Conservation (phyloP, 1,139 yeast genomes). For the Sugiyamaella grinbergsii region DNA sequence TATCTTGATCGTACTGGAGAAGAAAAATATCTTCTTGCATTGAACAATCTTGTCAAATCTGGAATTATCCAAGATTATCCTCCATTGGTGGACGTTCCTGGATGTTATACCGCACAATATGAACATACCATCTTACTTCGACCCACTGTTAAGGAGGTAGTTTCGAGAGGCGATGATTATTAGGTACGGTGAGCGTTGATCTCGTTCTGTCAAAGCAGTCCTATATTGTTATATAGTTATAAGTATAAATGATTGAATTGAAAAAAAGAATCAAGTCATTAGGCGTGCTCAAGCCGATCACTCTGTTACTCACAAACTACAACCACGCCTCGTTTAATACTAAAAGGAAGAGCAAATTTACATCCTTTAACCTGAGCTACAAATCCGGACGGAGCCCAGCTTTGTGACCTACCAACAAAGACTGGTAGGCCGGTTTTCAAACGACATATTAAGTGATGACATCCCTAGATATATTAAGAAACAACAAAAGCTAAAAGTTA, state of each 20-base stretch:
- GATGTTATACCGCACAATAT: constrained; percentile 92
- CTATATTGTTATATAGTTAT: too few species aligned
- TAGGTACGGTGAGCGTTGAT: too few species aligned
- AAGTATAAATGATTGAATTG: too few species aligned
- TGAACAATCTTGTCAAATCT: constrained; percentile 79
- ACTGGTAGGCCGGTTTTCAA: neutral
- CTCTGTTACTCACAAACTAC: too few species aligned
- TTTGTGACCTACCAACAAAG: neutral
- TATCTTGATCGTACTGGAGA: constrained; percentile 91
- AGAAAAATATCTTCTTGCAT: constrained; percentile 86
- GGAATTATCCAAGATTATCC: constrained; percentile 93
- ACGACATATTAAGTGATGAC: too few species aligned
- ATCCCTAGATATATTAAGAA: neutral
- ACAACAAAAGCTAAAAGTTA: neutral
- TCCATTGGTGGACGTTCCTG: constrained; percentile 85
- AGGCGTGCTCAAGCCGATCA: too few species aligned
- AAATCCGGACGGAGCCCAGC: constrained; percentile 7
- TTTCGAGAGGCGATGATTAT: constrained; percentile 93
- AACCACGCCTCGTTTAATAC: too few species aligned
- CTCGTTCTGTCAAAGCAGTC: too few species aligned
- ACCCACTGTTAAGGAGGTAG: constrained; percentile 91
- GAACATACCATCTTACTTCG: constrained; percentile 93
- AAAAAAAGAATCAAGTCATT: too few species aligned
- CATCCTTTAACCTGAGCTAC: neutral
- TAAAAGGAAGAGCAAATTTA: neutral